These are phyloP conservation scores for Ampelomyces quisqualis DNA, from an alignment of 2,329 filamentous ascomycete genomes.

Conservation along the genomic window DNA sequence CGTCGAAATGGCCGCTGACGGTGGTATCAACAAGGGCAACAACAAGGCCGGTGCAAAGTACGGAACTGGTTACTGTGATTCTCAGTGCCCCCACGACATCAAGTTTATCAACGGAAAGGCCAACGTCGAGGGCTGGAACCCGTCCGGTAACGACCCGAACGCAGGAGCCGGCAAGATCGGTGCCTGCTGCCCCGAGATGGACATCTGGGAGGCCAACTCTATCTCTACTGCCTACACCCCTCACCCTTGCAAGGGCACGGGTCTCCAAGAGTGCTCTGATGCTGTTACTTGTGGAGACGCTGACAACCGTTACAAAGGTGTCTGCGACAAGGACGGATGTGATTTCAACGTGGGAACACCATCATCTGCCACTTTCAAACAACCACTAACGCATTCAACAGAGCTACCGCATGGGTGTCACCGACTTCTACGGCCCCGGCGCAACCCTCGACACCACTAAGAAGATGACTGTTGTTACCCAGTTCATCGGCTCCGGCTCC, in stretches of 20 bases:
- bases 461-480: conserved; percentile 54
- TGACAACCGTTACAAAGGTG: conserved; percentile 58
- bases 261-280: conserved; percentile 56
- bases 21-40: conserved; percentile 56
- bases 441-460: conserved; percentile 49
- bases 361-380: background rate
- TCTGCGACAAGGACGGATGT: conserved; percentile 69
- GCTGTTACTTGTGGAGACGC: conserved; percentile 43
- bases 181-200: conserved; percentile 69
- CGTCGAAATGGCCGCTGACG: conserved; percentile 58
- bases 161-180: conserved; percentile 57
- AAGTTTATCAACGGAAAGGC: conserved; percentile 57
- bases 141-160: conserved; percentile 56
- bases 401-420: conserved; percentile 63
- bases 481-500: conserved; percentile 50
- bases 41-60: conserved; percentile 58
- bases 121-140: conserved; percentile 57
- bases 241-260: conserved; percentile 60
- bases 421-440: conserved; percentile 62
- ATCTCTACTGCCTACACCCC: conserved; percentile 65
- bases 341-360: conserved; percentile 51
- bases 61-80: conserved; percentile 54
- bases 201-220: conserved; percentile 70
- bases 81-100: conserved; percentile 49
- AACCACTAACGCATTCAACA: conserved; percentile 6